Evolutionary conservation across 2,329 filamentous ascomycete genomes (phyloP).

Genomic region (Pyrenochaeta sp.): DNA sequence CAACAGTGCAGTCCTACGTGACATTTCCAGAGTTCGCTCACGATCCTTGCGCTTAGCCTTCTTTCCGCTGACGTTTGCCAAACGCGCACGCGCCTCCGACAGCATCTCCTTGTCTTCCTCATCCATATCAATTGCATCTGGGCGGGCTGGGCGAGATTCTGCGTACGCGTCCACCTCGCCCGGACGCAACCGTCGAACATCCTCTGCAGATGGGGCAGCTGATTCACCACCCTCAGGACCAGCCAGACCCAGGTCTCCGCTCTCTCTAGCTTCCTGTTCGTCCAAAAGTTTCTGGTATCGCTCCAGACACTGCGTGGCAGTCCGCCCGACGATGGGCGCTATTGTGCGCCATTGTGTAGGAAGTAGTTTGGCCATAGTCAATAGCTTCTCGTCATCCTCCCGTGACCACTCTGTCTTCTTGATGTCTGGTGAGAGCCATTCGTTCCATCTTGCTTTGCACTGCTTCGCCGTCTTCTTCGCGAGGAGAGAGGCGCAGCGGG

Average conservation of each 20-base stretch:
- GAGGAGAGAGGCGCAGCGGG: conserved; percentile 94
- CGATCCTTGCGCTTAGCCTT: conserved; percentile 98
- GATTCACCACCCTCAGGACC: conserved; percentile 89
- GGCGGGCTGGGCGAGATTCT: conserved; percentile 92
- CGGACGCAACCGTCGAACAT: conserved; percentile 85
- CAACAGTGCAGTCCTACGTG: conserved; percentile 83
- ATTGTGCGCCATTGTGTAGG: conserved; percentile 99
- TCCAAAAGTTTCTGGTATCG: conserved; percentile 96
- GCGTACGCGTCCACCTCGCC: conserved; percentile 98
- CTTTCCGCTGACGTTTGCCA: conserved; percentile 98
- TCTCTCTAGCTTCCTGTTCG: conserved; percentile 90
- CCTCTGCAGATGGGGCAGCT: conserved; percentile 87
- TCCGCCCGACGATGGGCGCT: conserved; percentile 93
- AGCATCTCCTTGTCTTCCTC: conserved; percentile 99
- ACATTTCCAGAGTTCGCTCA: conserved; percentile 95
- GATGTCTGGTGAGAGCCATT: conserved; percentile 98
- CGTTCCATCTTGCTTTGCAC: conserved; percentile 97
- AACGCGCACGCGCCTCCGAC: conserved; percentile 92
- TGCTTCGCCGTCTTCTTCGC: conserved; percentile 98
- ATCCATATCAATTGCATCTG: conserved; percentile 96
- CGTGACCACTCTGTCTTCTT: conserved; percentile 99
- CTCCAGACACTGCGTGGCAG: conserved; percentile 95
- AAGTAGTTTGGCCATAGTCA: conserved; percentile 98
- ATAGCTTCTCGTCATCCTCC: conserved; percentile 96
- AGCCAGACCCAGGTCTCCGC: conserved; percentile 79